These are phyloP conservation scores for Geotrichum histeridarum DNA, from an alignment of 1,139 yeast genomes.

Conservation along the genomic window DNA sequence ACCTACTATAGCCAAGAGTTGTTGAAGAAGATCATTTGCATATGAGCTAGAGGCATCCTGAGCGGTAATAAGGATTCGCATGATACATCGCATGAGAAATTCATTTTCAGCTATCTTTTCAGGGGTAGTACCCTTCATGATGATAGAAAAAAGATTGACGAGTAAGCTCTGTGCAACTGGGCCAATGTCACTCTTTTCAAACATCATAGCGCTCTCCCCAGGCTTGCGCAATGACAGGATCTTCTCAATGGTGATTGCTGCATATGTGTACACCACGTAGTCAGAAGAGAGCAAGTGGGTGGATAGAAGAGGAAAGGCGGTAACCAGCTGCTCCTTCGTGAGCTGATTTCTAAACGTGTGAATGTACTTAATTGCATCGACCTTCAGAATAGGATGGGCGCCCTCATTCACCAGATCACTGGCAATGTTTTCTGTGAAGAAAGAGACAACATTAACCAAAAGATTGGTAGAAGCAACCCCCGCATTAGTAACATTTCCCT, in stretches of 20 bases:
- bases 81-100: conserved; percentile 79
- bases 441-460: conserved; percentile 77
- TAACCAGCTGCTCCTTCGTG: conserved; percentile 73
- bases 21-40: conserved; percentile 43
- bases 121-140: conserved; percentile 60
- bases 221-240: conserved; percentile 65
- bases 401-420: conserved; percentile 59
- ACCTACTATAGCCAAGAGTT: conserved; percentile 62
- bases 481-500: conserved; percentile 74
- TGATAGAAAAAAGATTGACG: conserved; percentile 59
- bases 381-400: conserved; percentile 54
- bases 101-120: conserved; percentile 95
- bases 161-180: conserved; percentile 53
- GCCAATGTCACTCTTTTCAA: conserved; percentile 66
- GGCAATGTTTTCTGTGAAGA: conserved; percentile 76
- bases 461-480: conserved; percentile 89
- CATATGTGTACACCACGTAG: conserved; percentile 85
- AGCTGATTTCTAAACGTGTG: conserved; percentile 88
- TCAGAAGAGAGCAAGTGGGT: conserved; percentile 56
- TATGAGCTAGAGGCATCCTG: conserved; percentile 55
- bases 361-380: conserved; percentile 89
- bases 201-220: conserved; percentile 49
- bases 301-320: conserved; percentile 76
- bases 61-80: conserved; percentile 74
- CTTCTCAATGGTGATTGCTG: conserved; percentile 89